Evolutionary conservation across 1,139 yeast genomes (phyloP), one percentile per base, ranked within the genome.

Genomic region (Yamadazyma oceani): DNA sequence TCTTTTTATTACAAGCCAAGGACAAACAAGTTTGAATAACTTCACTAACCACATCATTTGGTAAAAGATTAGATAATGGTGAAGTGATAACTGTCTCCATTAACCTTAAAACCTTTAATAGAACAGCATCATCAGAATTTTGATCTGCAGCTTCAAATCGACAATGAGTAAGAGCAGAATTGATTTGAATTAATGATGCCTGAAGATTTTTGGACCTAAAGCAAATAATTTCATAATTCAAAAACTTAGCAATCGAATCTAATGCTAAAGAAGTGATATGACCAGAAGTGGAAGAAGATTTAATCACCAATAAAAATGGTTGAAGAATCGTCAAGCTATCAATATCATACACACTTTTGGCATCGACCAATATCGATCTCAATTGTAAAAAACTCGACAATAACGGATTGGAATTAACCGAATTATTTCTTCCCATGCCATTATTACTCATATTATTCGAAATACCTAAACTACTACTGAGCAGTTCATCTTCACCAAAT

Each of bases 131-230:
- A 61, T 94, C 98, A 29, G 90, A 84, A 30, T 84, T 78, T 57
- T 89, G 96, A 55, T 90, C 97, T 0, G 95, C 86, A 2, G 96
- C 96, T 64, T 92, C 97, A 57, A 92, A 94, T 26, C 96, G 78
- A 60, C 98, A 92, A 55, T 89, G 96, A 0, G 97, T 87, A 41
- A 94, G 73, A 0, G 97, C 85, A 13, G 86, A 76, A 14, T 84
- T 75, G 39, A 83, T 69, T 50, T 82, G 84, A 11, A 80, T 69
- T 46, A 85, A 62, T 19, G 83, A 58, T 36, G 62, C 67, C 35
- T 69, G 72, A 27, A 76, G 44, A 64, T 73, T 64, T 58, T 77
- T 58, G 56, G 78, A 55, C 51, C 54, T 37, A 56, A 62, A 37
- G 38, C 72, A 38, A 62, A 79, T 51, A 28, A 87, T 73, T 26